Base-by-base conservation (phyloP, 257 asterid genomes). In the Nicotiana noctiflora region DNA sequence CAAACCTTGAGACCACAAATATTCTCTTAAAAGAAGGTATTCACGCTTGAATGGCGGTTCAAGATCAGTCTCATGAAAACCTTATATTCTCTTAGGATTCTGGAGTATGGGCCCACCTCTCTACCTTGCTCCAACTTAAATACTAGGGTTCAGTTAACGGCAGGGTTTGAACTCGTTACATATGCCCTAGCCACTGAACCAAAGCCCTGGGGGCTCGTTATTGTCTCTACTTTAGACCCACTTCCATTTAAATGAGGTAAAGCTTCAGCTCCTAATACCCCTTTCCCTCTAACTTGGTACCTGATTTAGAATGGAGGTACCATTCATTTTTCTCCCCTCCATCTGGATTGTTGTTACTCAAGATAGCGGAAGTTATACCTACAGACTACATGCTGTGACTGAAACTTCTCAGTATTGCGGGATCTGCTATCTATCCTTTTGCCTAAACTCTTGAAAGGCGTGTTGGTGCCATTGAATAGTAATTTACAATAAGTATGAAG, bases 191-290 rank as follows among this genome's bases (percentile, higher is more conserved):
- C 34, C 77, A 44, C 77, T 70, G 34, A 68, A 40, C 56, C 31
- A 40, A 68, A 68, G 15, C 32, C 32, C 76, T 68, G 21, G 77
- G 14, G 59, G 21, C 77, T 70, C 18, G 14, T 8, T 49, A 10
- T 40, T 8, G 49, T 72, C 61, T 49, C 79, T 74, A 49, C 61
- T 74, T n/a, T 74, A 61, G 27, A 74, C 51, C 21, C 59, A 13
- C 79, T 74, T 74, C 61, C 25, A 23, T 74, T 49, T 74, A 14
- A 74, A 74, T 74, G 59, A 70, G 14, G 37, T 74, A 49, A 49
- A 25, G 44, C 79, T 25, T 74, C 44, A 23, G 21, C 15, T 23
- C 61, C 9, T 70, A 44, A 44, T 29, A 19, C 25, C 6, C 61
- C 15, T 25, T n/a, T 15, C 44, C 25, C 23, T 74, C 61, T 49